Evolutionary conservation across 352 stramenopile genomes (phyloP), one percentile per base, ranked within the genome.

Genomic region (Globisporangium alternatum): DNA sequence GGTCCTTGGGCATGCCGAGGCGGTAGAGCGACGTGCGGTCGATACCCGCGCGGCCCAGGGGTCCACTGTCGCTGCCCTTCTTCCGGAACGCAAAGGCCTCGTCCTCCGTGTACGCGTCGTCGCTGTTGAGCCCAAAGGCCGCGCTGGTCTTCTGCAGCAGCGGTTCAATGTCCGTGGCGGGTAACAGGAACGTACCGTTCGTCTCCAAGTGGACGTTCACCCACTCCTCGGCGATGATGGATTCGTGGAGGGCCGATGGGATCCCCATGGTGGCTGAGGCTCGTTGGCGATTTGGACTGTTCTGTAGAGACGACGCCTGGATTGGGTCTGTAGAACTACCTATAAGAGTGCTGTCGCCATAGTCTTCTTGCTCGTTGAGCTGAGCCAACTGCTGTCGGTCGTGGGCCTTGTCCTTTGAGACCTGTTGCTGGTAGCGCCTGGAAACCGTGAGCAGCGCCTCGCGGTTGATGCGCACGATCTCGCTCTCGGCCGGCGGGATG

Each of bases 171-270:
- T 90, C 77, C 7, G 67, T 71, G 2, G 69, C 76, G 12, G 80
- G 83, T 12, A 90, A 49, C 0, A 92, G 66, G 54, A 84, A 90
- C 8, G 63, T 63, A 6, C 78, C 72, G 4, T 70, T 78, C 0
- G 72, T 81, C 57, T 88, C 80, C n/a, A 93, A 41, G 30, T 93
- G 83, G 1, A 88, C 51, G 58, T 94, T 93, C 9, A 94, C 82
- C 86, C 83, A 91, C 60, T 91, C 83, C 47, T 94, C 86, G 9
- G 85, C 80, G 21, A 91, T 76, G 17, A 91, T 71, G 0, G 83
- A 91, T 39, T 91, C 83, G 33, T 88, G 67, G 3, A 89, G 70
- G 5, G 74, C 69, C 9, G 76, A n/a, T 49, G 64, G 59, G 35
- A 80, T 71, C 5, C 57, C 65, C 7, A 10, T 15, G n/a, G 15